These are phyloP conservation scores for Phaeosphaeriaceae sp. DNA, from an alignment of 2,329 filamentous ascomycete genomes.

Conservation along the genomic window DNA sequence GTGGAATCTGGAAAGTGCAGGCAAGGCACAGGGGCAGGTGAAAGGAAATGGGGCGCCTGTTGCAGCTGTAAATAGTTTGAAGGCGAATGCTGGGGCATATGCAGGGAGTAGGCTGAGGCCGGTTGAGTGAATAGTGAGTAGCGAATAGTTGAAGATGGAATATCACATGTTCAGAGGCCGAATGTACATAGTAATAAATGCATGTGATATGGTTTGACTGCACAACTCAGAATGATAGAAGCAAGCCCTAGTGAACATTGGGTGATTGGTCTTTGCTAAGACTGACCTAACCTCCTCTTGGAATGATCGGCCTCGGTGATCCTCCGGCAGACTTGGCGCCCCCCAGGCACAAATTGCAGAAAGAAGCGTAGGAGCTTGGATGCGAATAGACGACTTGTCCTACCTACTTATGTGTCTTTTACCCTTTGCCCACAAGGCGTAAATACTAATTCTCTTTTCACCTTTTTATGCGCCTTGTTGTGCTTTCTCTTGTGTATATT, in stretches of 20 bases:
- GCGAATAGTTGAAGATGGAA: no score
- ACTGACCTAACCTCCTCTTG: conserved; percentile 3
- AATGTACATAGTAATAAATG: no score
- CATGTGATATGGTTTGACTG: no score
- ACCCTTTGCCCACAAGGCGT: not conserved
- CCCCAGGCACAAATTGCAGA: conserved; percentile 19
- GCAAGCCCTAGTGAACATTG: no score
- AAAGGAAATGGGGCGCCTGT: conserved; percentile 26
- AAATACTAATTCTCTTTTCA: not conserved
- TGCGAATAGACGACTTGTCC: no score
- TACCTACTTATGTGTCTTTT: not conserved
- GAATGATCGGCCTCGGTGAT: not conserved
- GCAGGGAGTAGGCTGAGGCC: conserved; percentile 37
- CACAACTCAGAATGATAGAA: no score
- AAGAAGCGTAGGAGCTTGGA: not conserved
- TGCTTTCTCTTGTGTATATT: not conserved
- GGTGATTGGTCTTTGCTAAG: no score
- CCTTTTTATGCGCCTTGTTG: not conserved
- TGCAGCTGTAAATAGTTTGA: conserved; percentile 16
- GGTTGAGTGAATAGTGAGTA: conserved; percentile 23
- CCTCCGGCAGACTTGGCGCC: conserved; percentile 15
- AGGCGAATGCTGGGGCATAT: conserved; percentile 24
- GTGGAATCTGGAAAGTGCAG: conserved; percentile 22
- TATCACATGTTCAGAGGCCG: no score
- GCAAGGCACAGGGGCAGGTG: conserved; percentile 12